Base-by-base conservation (phyloP, 2,329 filamentous ascomycete species). In the Phoma herbarum region DNA sequence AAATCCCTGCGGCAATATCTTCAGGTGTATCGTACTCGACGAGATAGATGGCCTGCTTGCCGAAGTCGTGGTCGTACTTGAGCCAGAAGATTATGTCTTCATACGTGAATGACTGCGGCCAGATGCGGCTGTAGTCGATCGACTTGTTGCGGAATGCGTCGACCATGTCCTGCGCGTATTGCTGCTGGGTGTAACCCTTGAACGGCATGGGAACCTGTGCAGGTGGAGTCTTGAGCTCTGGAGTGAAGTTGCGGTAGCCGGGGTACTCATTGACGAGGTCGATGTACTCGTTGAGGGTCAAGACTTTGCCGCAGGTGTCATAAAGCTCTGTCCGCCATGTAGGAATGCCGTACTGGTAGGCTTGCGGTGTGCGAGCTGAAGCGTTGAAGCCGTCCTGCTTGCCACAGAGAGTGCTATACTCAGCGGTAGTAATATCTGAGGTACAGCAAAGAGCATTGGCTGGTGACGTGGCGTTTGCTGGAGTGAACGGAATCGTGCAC, bases 31-130 rank as follows among this genome's bases (percentile, higher is more conserved):
- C 87, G 60, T 78, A 84, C 67, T 86, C 79, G 71, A 89, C 87
- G 35, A 90, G 83, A 62, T 85, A 85, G 48, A 90, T 79, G 23
- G 86, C 86, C 74, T 89, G 86, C 52, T 72, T 71, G 58, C 80
- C 88, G 64, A 85, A 90, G 25, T 78, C 80, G 10, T 86, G 86
- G 63, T 86, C 85, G n/a, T 82, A 78, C 59, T 82, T 74, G 56
- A 90, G 78, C 88, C 88, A 90, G 80, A 87, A 89, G 56, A 84
- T 80, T 39, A 90, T 76, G 63, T 88, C 86, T 20, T 80, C 78
- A 64, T 85, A 84, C 22, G 83, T 76, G 80, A 90, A 90, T 56
- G 85, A 88, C 79, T 90, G 88, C 7, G 83, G 77, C 78, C 82
- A 74, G 12, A 80, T 72, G 20, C 79, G 69, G 31, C 62, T 62